Conservation (phyloP, 1,284 basidiomycete species). For the Trichosporon faecale region DNA sequence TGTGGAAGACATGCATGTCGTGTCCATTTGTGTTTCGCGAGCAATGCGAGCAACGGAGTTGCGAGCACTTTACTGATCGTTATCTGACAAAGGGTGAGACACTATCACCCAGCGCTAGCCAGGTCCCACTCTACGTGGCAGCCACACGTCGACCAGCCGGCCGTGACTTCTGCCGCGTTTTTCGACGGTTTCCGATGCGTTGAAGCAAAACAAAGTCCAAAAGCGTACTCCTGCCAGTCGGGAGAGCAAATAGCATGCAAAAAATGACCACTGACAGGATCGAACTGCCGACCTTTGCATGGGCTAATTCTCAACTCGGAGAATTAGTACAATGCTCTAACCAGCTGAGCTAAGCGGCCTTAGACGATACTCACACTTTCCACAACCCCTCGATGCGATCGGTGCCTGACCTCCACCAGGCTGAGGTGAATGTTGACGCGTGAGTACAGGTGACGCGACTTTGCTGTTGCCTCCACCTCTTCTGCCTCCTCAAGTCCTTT, state of each 20-base stretch:
- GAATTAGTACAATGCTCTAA: not conserved
- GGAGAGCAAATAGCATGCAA: not conserved
- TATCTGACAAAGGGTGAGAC: not conserved
- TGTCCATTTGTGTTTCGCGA: not conserved
- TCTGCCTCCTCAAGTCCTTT: too few species aligned
- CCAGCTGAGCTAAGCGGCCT: conserved; percentile 5
- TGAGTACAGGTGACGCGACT: not conserved
- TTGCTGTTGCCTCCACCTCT: not conserved
- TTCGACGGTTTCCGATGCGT: not conserved
- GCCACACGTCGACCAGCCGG: too few species aligned
- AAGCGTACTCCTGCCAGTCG: not conserved
- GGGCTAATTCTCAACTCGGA: not conserved
- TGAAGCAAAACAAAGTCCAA: not conserved
- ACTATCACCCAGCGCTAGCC: not conserved
- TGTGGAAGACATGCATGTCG: conserved; percentile 3
- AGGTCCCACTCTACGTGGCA: too few species aligned
- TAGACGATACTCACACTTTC: not conserved
- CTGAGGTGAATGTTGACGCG: not conserved
- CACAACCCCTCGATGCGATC: not conserved
- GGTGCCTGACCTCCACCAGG: not conserved
- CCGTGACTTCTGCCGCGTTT: too few species aligned
- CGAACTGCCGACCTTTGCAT: conserved; percentile 1
- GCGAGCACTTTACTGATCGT: too few species aligned
- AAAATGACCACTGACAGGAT: conserved; percentile 1
- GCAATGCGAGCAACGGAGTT: too few species aligned